Conservation (phyloP, 2,329 filamentous ascomycete species). For the Scytalidium lignicola region DNA sequence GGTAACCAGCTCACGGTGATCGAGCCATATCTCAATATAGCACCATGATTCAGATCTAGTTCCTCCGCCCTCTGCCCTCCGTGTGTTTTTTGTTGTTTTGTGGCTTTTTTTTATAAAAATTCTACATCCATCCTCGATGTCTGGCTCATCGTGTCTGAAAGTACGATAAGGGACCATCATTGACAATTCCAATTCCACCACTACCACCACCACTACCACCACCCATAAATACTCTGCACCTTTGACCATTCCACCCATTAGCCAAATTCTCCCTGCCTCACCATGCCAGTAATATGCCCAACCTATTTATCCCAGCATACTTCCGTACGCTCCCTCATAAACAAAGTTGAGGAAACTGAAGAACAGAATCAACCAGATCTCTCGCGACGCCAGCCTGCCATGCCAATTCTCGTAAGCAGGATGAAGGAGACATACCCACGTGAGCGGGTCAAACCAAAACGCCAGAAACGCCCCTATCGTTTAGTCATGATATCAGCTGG, state of each 20-base stretch:
- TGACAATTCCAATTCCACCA: constrained; percentile 13
- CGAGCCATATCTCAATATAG: constrained; percentile 20
- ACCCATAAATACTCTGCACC: constrained; percentile 10
- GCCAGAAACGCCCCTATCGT: constrained; percentile 21
- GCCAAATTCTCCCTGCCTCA: constrained; percentile 6
- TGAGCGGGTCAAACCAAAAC: constrained; percentile 18
- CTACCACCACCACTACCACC: constrained; percentile 11
- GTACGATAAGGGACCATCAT: constrained; percentile 22
- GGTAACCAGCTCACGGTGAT: constrained; percentile 13
- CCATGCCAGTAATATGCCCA: constrained; percentile 3
- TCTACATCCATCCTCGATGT: constrained; percentile 18
- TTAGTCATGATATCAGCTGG: constrained; percentile 26
- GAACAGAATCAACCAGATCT: constrained; percentile 20
- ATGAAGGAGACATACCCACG: constrained; percentile 18
- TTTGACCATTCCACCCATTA: constrained; percentile 9
- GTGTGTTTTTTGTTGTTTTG: constrained; percentile 16
- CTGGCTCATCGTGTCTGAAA: constrained; percentile 17
- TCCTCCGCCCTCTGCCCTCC: constrained; percentile 9
- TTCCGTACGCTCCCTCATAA: constrained; percentile 4
- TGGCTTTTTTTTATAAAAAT: constrained; percentile 9
- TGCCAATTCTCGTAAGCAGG: constrained; percentile 21
- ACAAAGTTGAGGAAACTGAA: constrained; percentile 16
- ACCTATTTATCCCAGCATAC: constrained; percentile 4
- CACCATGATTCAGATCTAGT: constrained; percentile 13
- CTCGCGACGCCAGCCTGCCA: constrained; percentile 22